Evolutionary conservation across 768 basidiomycete species (phyloP).

Genomic region (Mycena belliarum): DNA sequence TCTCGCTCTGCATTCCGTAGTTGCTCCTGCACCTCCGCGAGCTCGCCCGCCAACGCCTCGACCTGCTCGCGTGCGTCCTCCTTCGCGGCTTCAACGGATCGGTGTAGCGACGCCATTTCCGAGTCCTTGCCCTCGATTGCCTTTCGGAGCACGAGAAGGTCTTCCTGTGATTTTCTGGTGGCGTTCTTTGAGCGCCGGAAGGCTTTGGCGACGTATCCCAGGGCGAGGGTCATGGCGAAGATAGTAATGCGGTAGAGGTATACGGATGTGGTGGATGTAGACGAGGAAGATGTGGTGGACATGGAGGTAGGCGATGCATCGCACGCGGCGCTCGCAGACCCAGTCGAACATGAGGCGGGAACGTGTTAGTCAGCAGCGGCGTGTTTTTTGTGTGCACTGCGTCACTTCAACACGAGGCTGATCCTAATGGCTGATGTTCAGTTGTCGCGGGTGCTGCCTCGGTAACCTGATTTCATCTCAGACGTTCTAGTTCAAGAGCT

Average conservation of each 20-base stretch:
- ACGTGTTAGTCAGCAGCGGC: constrained; percentile 12
- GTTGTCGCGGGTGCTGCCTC: too few species aligned
- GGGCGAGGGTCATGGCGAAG: constrained; percentile 12
- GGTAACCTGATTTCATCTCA: too few species aligned
- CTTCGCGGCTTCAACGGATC: constrained; percentile 13
- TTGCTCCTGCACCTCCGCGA: not conserved
- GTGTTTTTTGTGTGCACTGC: too few species aligned
- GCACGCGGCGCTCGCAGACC: not conserved
- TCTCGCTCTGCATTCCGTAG: constrained; percentile 4
- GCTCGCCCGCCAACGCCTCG: not conserved
- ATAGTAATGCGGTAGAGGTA: constrained; percentile 7
- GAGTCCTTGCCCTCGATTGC: constrained; percentile 15
- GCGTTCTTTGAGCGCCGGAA: constrained; percentile 9
- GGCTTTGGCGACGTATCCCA: constrained; percentile 8
- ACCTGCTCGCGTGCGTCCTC: constrained; percentile 8
- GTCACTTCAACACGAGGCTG: too few species aligned
- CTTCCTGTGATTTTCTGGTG: constrained; percentile 7
- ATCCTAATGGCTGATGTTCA: too few species aligned
- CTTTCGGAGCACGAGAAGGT: constrained; percentile 20
- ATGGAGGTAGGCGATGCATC: constrained; percentile 6
- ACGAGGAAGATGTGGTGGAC: constrained; percentile 5
- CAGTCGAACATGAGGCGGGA: constrained; percentile 18
- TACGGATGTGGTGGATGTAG: not conserved
- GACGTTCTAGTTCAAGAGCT: too few species aligned
- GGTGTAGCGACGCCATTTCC: constrained; percentile 12